A percentile compares a stretch with the other conserved stretches of the same genome.
These are phyloP conservation scores for Backusella sp. DNA, from an alignment of 192 early-diverging fungal species.

Conservation along the genomic window DNA sequence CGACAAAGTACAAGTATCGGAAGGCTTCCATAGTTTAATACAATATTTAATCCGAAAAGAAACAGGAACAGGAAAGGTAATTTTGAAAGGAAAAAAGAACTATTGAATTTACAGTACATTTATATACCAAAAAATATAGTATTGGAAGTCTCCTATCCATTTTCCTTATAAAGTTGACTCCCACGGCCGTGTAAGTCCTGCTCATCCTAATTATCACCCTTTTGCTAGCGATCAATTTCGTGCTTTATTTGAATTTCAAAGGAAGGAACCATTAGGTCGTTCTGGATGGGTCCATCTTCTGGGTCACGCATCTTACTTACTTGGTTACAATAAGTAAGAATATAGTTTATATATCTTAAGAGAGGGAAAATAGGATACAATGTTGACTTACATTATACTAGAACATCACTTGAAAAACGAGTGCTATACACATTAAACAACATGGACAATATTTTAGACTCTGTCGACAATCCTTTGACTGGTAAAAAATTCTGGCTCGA, in stretches of 20 bases:
- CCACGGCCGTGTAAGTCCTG: slow-evolving; percentile 93
- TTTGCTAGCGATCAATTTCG: slow-evolving; percentile 94
- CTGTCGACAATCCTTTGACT: slow-evolving; percentile 75
- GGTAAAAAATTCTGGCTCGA: slow-evolving; percentile 86
- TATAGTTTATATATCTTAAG: too few species aligned
- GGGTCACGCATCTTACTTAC: slow-evolving; percentile 91
- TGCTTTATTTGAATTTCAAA: slow-evolving; percentile 81
- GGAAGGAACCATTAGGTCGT: slow-evolving; percentile 75
- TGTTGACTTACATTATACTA: neutral
- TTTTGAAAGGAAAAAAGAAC: too few species aligned
- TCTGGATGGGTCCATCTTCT: slow-evolving; percentile 87
- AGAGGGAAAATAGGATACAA: too few species aligned
- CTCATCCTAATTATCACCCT: slow-evolving; percentile 91
- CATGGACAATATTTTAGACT: slow-evolving; percentile 75
- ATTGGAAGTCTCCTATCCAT: slow-evolving; percentile 81
- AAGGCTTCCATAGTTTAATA: too few species aligned
- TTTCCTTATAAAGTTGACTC: slow-evolving; percentile 98
- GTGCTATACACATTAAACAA: slow-evolving; percentile 70
- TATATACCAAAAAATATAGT: slow-evolving; percentile 42
- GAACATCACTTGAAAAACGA: slow-evolving; percentile 80
- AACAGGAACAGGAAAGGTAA: too few species aligned
- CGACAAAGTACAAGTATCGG: too few species aligned
- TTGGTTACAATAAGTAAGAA: slow-evolving; percentile 80
- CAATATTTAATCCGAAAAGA: too few species aligned
- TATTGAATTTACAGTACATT: too few species aligned